These are phyloP conservation scores for Fusarium tjaetaba DNA, from an alignment of 2,329 filamentous ascomycete species.

Conservation along the genomic window DNA sequence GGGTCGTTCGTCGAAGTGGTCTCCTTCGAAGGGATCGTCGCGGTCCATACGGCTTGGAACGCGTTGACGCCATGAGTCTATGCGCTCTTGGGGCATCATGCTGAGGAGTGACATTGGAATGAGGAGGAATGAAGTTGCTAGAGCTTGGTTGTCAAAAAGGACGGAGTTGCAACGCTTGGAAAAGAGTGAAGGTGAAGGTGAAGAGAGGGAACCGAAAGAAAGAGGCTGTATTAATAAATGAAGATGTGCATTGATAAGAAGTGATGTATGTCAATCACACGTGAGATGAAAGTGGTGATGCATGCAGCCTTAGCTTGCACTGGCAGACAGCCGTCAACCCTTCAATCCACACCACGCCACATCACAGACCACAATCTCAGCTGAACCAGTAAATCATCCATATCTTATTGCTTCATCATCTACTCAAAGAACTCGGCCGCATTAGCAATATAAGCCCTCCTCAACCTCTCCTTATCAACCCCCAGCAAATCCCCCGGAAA, in stretches of 20 bases:
- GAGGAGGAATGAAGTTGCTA: neutral
- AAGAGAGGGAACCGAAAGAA: neutral
- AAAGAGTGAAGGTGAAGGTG: neutral
- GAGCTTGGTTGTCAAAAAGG: neutral
- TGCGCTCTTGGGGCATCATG: constrained; percentile 28
- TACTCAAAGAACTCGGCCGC: constrained; percentile 39
- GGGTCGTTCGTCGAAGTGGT: constrained; percentile 47
- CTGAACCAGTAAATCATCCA: neutral
- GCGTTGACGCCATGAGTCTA: constrained; percentile 49
- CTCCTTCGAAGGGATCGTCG: constrained; percentile 49
- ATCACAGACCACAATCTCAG: accelerated
- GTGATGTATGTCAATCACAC: neutral
- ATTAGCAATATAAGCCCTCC: constrained; percentile 50
- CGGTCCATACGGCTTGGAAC: constrained; percentile 50
- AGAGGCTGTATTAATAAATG: neutral
- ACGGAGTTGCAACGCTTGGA: neutral
- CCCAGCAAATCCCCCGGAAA: constrained; percentile 51
- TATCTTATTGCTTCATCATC: too few relatives aligned
- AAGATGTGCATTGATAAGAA: too few relatives aligned
- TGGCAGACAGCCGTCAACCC: constrained; percentile 27
- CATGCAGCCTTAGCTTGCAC: neutral
- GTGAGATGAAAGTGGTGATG: neutral
- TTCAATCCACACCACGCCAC: neutral
- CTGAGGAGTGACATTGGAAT: constrained; percentile 3
- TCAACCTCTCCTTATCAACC: constrained; percentile 48